phyloP scores from a whole-genome alignment of 768 basidiomycete species.

The Leccinum truebloodii region DNA sequence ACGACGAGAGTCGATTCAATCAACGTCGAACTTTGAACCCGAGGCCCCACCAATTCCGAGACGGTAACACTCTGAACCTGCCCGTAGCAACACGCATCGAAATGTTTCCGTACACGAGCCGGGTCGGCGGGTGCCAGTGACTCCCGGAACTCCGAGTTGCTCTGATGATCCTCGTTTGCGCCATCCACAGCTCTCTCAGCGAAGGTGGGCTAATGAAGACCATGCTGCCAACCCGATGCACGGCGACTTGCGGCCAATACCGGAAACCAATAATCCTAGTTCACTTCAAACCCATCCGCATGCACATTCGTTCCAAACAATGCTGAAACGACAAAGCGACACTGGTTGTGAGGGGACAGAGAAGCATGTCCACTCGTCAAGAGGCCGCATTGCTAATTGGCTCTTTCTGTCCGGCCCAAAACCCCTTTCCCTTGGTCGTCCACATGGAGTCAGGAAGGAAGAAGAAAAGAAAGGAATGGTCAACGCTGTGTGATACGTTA shows the following conservation, averaged over 20 bases:
- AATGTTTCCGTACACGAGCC: background rate
- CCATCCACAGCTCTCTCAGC: too few relatives aligned
- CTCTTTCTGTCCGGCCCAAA: background rate
- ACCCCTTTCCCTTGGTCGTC: background rate
- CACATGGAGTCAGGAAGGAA: background rate
- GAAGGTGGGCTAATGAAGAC: background rate
- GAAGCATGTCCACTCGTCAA: background rate
- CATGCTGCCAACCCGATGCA: background rate
- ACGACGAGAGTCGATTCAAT: too few relatives aligned
- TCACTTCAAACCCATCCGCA: background rate
- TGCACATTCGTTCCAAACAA: background rate
- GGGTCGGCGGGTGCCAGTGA: too few relatives aligned
- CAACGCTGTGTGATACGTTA: background rate
- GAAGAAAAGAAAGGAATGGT: background rate
- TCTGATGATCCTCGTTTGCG: too few relatives aligned
- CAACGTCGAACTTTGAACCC: background rate
- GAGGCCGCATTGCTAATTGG: background rate
- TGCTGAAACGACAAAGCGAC: background rate
- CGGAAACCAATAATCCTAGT: background rate
- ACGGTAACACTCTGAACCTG: background rate
- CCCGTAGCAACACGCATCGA: background rate
- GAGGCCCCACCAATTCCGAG: background rate
- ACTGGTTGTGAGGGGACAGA: background rate
- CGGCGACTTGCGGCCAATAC: background rate
- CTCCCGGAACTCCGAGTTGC: too few relatives aligned